Conservation (phyloP, 352 stramenopile species). For the Aphanomyces invadans region DNA sequence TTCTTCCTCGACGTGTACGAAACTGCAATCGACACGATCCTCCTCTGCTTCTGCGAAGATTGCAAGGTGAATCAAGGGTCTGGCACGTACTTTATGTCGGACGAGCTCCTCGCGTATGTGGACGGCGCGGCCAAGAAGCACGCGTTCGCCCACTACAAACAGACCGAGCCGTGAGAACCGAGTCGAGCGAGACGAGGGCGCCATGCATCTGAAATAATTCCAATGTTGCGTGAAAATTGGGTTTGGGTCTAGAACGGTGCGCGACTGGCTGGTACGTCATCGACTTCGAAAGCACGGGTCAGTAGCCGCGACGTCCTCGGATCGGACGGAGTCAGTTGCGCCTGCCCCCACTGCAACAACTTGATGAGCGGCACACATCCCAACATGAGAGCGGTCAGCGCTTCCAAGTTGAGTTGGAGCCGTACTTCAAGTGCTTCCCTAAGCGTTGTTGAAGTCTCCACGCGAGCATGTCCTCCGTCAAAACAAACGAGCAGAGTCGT, state of each 20-base stretch:
- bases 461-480: background rate
- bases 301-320: background rate
- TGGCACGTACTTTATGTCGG: slow-evolving; percentile 76
- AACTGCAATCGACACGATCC: slow-evolving; percentile 75
- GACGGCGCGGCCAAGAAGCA: slow-evolving; percentile 70
- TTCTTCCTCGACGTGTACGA: slow-evolving; percentile 81
- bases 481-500: background rate
- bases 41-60: slow-evolving; percentile 84
- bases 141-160: slow-evolving; percentile 46
- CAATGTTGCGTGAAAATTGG: too few relatives aligned
- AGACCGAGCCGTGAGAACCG: background rate
- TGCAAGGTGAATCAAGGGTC: slow-evolving; percentile 73
- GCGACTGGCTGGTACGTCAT: background rate
- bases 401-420: background rate
- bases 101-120: slow-evolving; percentile 73
- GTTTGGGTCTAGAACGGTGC: background rate
- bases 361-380: background rate
- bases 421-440: background rate
- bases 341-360: background rate
- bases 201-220: too few relatives aligned
- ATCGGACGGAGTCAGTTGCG: background rate
- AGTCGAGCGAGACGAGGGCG: background rate
- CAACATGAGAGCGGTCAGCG: background rate
- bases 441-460: background rate
- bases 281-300: background rate